Conservation (phyloP, 371 early-diverging fungal species). For the Mucor lusitanicus region DNA sequence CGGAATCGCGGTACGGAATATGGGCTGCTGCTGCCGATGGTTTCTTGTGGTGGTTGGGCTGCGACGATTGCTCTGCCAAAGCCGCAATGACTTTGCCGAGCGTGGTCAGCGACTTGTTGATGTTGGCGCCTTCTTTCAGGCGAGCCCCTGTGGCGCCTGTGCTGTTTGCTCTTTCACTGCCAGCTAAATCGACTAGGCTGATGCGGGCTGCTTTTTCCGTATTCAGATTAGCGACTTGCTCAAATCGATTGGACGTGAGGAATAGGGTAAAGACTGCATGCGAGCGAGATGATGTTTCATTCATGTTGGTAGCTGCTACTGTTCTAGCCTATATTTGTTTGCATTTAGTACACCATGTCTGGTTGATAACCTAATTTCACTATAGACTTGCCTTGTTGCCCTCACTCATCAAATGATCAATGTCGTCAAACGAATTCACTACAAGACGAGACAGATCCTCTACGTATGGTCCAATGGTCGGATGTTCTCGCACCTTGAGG, state of each 20-base stretch:
- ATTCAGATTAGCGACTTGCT: constrained; percentile 53
- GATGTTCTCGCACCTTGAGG: constrained; percentile 83
- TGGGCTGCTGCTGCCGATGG: constrained; percentile 15
- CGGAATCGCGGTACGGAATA: constrained; percentile 87
- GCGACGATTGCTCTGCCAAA: constrained; percentile 72
- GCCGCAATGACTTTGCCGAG: constrained; percentile 96
- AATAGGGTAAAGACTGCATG: constrained; percentile 92
- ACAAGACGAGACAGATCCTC: constrained; percentile 83
- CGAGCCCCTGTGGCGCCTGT: constrained; percentile 93
- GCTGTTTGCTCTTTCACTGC: constrained; percentile 91
- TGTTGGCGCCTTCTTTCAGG: constrained; percentile 96
- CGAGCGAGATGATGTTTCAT: constrained; percentile 85
- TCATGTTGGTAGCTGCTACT: constrained; percentile 94
- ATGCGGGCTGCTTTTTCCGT: constrained; percentile 74
- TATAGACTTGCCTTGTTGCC: constrained; percentile 62
- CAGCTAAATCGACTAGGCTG: constrained; percentile 82
- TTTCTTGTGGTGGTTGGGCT: not conserved
- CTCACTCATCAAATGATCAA: constrained; percentile 74
- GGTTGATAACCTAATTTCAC: not conserved
- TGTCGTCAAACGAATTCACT: constrained; percentile 72
- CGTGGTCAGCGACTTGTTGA: constrained; percentile 94
- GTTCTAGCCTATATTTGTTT: constrained; percentile 66
- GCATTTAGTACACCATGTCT: not conserved
- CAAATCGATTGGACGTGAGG: constrained; percentile 62
- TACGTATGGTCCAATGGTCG: constrained; percentile 82